phyloP scores from a whole-genome alignment of 2,329 filamentous ascomycete genomes.

The Taxawa tesnikishii region DNA sequence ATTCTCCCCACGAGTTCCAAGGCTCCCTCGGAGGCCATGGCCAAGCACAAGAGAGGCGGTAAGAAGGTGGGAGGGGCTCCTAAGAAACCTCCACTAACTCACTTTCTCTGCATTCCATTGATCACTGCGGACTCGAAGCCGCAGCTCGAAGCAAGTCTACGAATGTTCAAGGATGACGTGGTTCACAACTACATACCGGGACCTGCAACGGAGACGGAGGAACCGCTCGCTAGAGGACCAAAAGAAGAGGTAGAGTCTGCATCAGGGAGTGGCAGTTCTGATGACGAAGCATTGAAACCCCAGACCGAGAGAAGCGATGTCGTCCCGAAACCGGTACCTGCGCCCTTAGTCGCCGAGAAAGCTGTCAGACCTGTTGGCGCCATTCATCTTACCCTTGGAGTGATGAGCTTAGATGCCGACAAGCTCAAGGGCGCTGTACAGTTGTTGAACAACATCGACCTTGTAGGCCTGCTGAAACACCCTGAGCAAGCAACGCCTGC shows the following conservation, averaged over 20 bases:
- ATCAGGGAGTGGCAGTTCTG: slow-evolving; percentile 1
- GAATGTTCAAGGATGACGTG: slow-evolving; percentile 4
- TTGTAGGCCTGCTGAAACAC: slow-evolving; percentile 11
- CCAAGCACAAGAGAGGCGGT: slow-evolving; percentile 1
- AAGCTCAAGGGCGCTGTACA: slow-evolving; percentile 36
- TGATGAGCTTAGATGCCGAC: slow-evolving; percentile 57
- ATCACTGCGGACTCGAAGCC: slow-evolving; percentile 46
- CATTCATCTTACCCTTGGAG: slow-evolving; percentile 74
- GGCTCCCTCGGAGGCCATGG: background rate
- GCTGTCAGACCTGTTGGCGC: slow-evolving; percentile 69
- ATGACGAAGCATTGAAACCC: background rate
- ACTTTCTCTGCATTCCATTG: slow-evolving; percentile 68
- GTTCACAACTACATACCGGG: slow-evolving; percentile 1
- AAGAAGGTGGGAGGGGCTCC: slow-evolving; percentile 9
- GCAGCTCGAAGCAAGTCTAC: slow-evolving; percentile 42
- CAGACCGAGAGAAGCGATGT: background rate
- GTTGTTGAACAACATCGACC: slow-evolving; percentile 19
- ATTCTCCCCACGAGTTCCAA: too few species aligned
- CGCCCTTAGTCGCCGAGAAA: slow-evolving; percentile 42
- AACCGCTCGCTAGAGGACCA: background rate
- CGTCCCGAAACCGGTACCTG: slow-evolving; percentile 10
- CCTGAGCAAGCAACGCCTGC: background rate
- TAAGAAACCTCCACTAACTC: slow-evolving; percentile 45
- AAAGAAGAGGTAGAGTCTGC: background rate
- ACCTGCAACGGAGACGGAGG: slow-evolving; percentile 9